Evolutionary conservation across 805 yeast genomes (phyloP).

Genomic region (Kuraishia floccosa): DNA sequence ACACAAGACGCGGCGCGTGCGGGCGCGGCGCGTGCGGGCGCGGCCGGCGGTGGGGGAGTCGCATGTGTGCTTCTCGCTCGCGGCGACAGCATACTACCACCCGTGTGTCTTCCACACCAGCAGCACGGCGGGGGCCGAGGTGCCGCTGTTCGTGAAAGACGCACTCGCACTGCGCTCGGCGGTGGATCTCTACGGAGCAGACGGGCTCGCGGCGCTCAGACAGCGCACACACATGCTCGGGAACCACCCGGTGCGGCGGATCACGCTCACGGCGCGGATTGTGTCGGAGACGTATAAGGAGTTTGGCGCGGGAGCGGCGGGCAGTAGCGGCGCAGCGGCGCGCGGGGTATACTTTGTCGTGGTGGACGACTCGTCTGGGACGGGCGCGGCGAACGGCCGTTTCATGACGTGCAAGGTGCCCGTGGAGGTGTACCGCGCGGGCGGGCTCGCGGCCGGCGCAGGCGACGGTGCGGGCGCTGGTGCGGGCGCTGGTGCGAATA

Average conservation of each 20-base stretch:
- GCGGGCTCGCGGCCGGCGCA: background rate
- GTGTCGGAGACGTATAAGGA: conserved; percentile 1
- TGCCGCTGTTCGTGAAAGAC: conserved; percentile 22
- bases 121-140: conserved; percentile 2
- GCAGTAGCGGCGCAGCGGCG: background rate
- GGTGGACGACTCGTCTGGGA: background rate
- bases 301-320: background rate
- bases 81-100: conserved; percentile 19
- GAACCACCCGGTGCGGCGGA: conserved; percentile 29
- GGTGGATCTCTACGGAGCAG: conserved; percentile 13
- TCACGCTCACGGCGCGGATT: conserved; percentile 24
- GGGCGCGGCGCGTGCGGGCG: background rate
- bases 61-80: conserved; percentile 11
- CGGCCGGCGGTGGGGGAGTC: conserved; percentile 5
- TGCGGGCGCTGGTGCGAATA: no score
- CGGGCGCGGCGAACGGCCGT: background rate
- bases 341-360: background rate
- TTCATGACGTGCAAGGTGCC: background rate
- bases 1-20: conserved; percentile 1
- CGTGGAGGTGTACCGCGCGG: background rate
- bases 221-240: conserved; percentile 17
- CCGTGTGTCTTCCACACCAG: conserved; percentile 21
- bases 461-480: background rate
- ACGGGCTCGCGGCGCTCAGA: conserved; percentile 8
- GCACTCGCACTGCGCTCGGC: conserved; percentile 9